phyloP scores from a whole-genome alignment of 2,329 filamentous ascomycete genomes.

The Xylaria sp. region DNA sequence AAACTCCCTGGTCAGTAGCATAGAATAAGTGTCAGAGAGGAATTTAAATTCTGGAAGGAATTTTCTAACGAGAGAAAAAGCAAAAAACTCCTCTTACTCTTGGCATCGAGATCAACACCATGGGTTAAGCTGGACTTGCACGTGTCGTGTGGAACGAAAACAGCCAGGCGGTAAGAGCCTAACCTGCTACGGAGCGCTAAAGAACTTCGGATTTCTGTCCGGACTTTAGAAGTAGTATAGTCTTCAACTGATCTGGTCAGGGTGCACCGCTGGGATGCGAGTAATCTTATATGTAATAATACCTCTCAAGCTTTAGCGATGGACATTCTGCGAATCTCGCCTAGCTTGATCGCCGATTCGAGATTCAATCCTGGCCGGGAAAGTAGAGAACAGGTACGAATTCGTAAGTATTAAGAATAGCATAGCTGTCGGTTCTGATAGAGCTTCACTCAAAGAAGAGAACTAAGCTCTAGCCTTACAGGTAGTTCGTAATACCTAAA shows the following conservation, averaged over 20 bases:
- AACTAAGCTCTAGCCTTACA: conserved; percentile 19
- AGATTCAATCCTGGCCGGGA: background rate
- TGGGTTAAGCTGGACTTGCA: conserved; percentile 19
- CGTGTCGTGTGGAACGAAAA: conserved; percentile 28
- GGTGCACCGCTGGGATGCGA: background rate
- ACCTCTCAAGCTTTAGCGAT: background rate
- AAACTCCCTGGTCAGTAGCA: background rate
- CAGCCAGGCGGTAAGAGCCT: conserved; percentile 29
- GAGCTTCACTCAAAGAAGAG: conserved; percentile 1
- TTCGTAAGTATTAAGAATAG: background rate
- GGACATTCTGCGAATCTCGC: background rate
- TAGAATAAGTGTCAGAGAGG: background rate
- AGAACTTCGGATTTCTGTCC: background rate
- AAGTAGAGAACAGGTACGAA: background rate
- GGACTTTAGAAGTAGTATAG: background rate
- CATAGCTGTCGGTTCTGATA: background rate
- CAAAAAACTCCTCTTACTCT: background rate
- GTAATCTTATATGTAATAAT: background rate
- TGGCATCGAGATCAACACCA: conserved; percentile 14
- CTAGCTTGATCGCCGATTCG: background rate
- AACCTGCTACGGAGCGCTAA: conserved; percentile 15
- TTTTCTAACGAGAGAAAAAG: conserved; percentile 17
- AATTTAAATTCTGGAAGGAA: conserved; percentile 28
- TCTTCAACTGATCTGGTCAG: background rate
- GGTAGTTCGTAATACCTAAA: conserved; percentile 12